A percentile compares a stretch with the other conserved stretches of the same genome.
Conservation (phyloP, 306 rosid genomes). For the Crotalaria pallida region DNA sequence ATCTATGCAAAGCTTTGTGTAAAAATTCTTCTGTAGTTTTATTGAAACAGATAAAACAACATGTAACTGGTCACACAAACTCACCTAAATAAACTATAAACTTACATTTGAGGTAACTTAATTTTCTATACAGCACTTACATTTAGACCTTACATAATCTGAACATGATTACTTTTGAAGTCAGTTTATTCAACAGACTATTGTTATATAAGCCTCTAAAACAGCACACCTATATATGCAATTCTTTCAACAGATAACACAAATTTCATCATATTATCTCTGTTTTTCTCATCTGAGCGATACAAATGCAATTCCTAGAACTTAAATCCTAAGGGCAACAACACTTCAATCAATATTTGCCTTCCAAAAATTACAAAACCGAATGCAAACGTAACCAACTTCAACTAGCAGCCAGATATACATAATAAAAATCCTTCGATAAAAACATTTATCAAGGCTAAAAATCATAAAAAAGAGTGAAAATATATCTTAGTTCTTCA, state of each 20-base stretch:
- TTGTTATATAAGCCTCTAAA: background rate
- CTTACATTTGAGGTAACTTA: background rate
- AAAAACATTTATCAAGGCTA: background rate
- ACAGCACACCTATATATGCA: constrained; percentile 3
- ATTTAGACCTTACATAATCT: background rate
- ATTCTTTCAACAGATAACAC: constrained; percentile 5
- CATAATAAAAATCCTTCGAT: background rate
- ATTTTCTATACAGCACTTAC: background rate
- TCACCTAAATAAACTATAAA: background rate
- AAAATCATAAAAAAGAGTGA: constrained; percentile 1
- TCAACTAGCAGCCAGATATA: constrained; percentile 23
- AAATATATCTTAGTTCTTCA: constrained; percentile 41
- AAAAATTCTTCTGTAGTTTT: background rate
- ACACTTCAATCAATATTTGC: constrained; percentile 5
- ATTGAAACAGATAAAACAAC: no score
- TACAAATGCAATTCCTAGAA: constrained; percentile 34
- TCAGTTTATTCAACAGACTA: background rate
- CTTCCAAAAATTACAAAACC: constrained; percentile 32
- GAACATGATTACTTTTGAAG: background rate
- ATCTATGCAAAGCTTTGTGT: background rate
- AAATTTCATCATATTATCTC: constrained; percentile 12
- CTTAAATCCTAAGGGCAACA: constrained; percentile 15
- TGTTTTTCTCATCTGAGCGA: constrained; percentile 20
- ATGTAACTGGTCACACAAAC: no score
- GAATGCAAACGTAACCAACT: constrained; percentile 25